Evolutionary conservation across 148 eudicot species (phyloP).

Genomic region (Chenopodium album): DNA sequence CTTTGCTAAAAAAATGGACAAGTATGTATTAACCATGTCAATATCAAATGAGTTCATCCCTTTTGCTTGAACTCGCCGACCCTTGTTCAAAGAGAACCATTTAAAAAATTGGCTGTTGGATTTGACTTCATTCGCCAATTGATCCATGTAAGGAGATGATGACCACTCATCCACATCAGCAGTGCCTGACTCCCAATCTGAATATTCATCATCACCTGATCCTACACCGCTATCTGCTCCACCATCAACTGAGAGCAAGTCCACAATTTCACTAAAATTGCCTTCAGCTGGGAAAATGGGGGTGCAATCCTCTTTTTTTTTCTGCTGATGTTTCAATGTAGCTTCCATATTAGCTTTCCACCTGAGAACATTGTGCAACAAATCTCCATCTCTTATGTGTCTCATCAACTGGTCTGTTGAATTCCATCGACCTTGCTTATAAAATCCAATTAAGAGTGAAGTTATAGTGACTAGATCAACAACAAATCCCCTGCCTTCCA

Average conservation of each 20-base stretch:
- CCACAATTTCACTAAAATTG: slow-evolving; percentile 45
- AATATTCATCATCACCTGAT: slow-evolving; percentile 22
- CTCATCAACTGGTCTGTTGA: slow-evolving; percentile 61
- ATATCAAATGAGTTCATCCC: slow-evolving; percentile 58
- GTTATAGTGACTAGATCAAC: slow-evolving; percentile 81
- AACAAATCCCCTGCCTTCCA: slow-evolving; percentile 76
- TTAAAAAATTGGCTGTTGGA: slow-evolving; percentile 26
- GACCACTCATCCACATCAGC: slow-evolving; percentile 64
- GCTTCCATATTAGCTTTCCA: slow-evolving; percentile 85
- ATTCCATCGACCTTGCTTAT: slow-evolving; percentile 64
- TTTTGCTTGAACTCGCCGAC: slow-evolving; percentile 55
- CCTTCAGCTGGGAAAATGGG: slow-evolving; percentile 64
- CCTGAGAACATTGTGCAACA: slow-evolving; percentile 52
- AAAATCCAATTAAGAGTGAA: slow-evolving; percentile 52
- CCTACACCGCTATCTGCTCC: slow-evolving; percentile 12
- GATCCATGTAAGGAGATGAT: slow-evolving; percentile 80
- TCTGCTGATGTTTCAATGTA: slow-evolving; percentile 44
- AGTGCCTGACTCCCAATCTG: slow-evolving; percentile 24
- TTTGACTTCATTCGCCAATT: slow-evolving; percentile 47
- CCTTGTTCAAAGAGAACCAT: slow-evolving; percentile 51
- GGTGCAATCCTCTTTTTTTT: slow-evolving; percentile 55
- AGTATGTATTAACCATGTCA: slow-evolving; percentile 80
- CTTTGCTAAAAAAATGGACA: slow-evolving; percentile 76
- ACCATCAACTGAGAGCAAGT: slow-evolving; percentile 25
- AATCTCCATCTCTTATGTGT: slow-evolving; percentile 61